phyloP scores from a whole-genome alignment of 2,329 filamentous ascomycete genomes.

The Fusarium sublunatum region DNA sequence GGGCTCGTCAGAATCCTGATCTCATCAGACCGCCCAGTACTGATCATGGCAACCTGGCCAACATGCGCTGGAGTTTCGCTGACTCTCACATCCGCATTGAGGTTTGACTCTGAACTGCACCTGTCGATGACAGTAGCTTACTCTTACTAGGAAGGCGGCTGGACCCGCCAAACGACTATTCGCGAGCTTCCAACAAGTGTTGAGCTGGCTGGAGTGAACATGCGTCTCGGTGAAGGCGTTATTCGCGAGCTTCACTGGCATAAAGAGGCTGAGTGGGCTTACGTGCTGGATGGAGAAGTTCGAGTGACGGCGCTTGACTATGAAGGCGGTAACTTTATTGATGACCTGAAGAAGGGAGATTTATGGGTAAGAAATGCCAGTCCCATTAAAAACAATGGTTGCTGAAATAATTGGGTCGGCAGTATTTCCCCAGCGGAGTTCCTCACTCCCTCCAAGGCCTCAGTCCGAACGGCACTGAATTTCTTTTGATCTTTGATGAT shows the following conservation, averaged over 20 bases:
- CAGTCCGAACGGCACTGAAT: constrained; percentile 67
- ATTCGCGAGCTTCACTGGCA: constrained; percentile 86
- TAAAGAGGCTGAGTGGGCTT: constrained; percentile 83
- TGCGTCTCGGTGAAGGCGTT: constrained; percentile 78
- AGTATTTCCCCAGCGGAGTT: constrained; percentile 80
- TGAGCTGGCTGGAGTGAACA: constrained; percentile 82
- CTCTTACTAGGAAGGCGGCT: constrained; percentile 72
- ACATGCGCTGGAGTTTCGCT: constrained; percentile 78
- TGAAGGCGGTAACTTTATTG: constrained; percentile 80
- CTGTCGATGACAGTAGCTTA: constrained; percentile 1
- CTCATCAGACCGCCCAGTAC: constrained; percentile 77
- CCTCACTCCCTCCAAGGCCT: constrained; percentile 82
- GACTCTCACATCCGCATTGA: constrained; percentile 73
- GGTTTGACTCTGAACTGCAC: constrained; percentile 51
- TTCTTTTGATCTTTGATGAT: constrained; percentile 62
- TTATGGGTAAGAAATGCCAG: constrained; percentile 57
- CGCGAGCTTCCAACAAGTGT: constrained; percentile 72
- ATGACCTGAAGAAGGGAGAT: constrained; percentile 80
- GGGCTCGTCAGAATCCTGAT: constrained; percentile 77
- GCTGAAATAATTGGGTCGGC: background rate
- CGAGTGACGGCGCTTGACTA: constrained; percentile 79
- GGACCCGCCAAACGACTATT: constrained; percentile 79
- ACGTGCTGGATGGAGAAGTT: constrained; percentile 76
- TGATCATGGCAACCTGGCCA: constrained; percentile 75
- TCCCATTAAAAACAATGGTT: rapidly evolving